Conservation (phyloP, 495 filamentous ascomycete genomes). For the Achaetomiella virescens region DNA sequence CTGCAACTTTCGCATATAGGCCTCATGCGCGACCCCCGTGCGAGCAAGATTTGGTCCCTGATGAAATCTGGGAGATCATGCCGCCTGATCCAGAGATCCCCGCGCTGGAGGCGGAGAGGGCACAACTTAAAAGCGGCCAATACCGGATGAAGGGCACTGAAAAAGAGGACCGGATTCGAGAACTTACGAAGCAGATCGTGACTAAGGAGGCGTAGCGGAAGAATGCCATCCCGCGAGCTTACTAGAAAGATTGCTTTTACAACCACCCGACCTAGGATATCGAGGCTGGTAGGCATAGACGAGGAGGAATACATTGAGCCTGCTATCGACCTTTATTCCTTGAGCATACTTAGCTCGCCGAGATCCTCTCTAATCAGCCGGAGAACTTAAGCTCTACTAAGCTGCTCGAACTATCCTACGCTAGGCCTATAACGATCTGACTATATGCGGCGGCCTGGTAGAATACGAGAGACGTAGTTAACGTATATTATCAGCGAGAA, state of each 20-base stretch:
- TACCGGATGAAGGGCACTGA: conserved; percentile 16
- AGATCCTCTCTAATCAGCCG: no score
- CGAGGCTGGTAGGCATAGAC: background rate
- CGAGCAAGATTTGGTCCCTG: conserved; percentile 19
- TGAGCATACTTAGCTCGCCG: no score
- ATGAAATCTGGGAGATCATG: conserved; percentile 18
- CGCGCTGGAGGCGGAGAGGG: conserved; percentile 17
- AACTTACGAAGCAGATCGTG: conserved; percentile 10
- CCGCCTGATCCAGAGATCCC: conserved; percentile 19
- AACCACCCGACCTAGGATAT: conserved; percentile 27
- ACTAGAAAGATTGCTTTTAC: conserved; percentile 23
- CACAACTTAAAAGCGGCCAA: conserved; percentile 17
- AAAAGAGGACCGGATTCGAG: conserved; percentile 11
- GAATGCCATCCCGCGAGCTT: conserved; percentile 12
- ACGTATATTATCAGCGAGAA: no score
- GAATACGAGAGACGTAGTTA: no score
- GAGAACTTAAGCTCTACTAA: conserved; percentile 10
- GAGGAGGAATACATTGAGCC: no score
- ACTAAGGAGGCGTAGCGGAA: conserved; percentile 13
- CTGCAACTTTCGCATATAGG: conserved; percentile 25
- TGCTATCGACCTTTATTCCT: no score
- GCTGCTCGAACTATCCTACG: conserved; percentile 12
- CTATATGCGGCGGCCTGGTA: no score
- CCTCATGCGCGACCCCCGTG: no score
- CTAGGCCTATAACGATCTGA: no score